A percentile compares a stretch with the other conserved stretches of the same genome.
Evolutionary conservation across 1,284 basidiomycete genomes (phyloP).

Genomic region (Moesziomyces antarcticus): DNA sequence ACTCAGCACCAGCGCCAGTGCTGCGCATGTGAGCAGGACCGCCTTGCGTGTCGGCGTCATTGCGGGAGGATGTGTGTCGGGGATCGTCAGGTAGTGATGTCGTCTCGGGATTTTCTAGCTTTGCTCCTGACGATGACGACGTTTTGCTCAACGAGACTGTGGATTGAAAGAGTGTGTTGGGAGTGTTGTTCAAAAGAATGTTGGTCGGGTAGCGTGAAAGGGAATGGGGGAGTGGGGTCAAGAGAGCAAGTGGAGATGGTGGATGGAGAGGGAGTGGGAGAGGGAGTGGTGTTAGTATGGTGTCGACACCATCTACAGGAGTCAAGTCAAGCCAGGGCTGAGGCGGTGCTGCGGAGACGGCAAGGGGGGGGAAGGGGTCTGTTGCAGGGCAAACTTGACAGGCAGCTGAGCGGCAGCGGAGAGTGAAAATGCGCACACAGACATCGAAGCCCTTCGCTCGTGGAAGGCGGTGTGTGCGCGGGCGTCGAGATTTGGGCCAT

Average conservation of each 20-base stretch:
- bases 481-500: slow-evolving; percentile 1
- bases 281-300: neutral
- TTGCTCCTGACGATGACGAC: no score
- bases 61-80: neutral
- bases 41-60: slow-evolving; percentile 12
- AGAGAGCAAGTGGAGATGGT: neutral
- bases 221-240: neutral
- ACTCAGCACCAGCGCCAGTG: slow-evolving; percentile 16
- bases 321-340: neutral
- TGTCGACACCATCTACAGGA: neutral
- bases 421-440: slow-evolving; percentile 10
- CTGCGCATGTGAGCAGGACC: slow-evolving; percentile 7
- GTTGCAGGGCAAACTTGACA: neutral
- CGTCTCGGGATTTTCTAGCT: no score
- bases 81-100: no score
- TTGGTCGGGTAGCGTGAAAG: no score
- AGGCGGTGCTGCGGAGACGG: neutral
- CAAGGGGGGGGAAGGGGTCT: neutral
- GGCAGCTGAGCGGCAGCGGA: slow-evolving; percentile 4
- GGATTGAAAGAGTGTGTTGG: no score
- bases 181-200: no score
- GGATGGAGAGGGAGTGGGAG: neutral
- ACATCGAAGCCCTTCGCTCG: neutral
- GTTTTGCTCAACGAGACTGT: no score
- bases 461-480: neutral